Evolutionary conservation across 768 basidiomycete species (phyloP), one percentile per base, ranked within the genome.

Genomic region (Pleurotus sapidus): DNA sequence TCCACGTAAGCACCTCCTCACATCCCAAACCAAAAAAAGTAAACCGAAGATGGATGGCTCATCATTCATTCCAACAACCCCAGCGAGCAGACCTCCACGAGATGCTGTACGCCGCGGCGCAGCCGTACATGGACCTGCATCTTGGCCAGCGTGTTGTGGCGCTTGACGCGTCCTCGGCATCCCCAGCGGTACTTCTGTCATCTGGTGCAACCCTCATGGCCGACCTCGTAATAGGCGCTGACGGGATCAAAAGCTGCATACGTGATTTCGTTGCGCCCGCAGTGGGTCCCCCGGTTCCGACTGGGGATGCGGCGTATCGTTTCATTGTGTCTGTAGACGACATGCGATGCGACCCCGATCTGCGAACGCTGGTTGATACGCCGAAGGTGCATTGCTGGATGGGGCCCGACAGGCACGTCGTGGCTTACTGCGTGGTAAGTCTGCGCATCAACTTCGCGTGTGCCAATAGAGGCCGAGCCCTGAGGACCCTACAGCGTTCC

Each of bases 251-350:
- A 46, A 77, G 76, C 59, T 70, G 74, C 12, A 61, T 83, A 0
- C 78, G 79, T 1, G 65, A 78, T 59, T 70, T 77, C 24, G 74
- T 80, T 25, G 75, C 84, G 14, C 75, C 81, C 1, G 75, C 74
- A 0, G 67, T 67, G 0, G 73, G 76, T 37, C 72, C 73, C 25
- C 73, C 79, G 0, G 76, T 75, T 0, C 74, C 82, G 1, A 87
- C 87, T 0, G 87, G 84, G 0, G 84, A 88, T 60, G 80, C 83
- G 0, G 86, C 83, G 0, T 87, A 84, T 61, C 77, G 85, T 46
- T 80, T 82, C 3, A 70, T 77, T 23, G 69, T 87, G 34, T 71
- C 79, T 3, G 73, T 81, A 0, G 57, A 69, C 64, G 37, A 71
- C 0, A 70, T 87, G 64, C 55, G 81, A 11, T 61, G 64, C 5